Evolutionary conservation across 23 red algal genomes (phyloP).

Genomic region (Gracilaria domingensis): DNA sequence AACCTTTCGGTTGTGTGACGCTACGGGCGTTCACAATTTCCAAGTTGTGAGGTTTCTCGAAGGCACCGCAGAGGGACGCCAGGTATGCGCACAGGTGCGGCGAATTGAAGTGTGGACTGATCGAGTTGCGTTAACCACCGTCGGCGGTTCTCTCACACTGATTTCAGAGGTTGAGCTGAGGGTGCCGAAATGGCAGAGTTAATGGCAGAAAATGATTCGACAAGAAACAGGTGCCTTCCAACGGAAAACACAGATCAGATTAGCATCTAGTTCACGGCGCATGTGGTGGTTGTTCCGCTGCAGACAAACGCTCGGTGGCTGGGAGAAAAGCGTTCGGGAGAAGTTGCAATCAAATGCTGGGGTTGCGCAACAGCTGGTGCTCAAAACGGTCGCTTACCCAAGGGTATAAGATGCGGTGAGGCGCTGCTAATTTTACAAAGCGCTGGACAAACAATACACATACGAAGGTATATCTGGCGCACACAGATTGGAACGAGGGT

Average conservation of each 20-base stretch:
- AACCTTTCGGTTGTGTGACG: too few species aligned
- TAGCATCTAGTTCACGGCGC: neutral
- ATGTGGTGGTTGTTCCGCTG: neutral
- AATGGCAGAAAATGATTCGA: neutral
- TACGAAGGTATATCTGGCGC: neutral
- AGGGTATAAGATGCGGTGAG: neutral
- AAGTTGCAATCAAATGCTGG: too few species aligned
- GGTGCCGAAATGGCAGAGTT: neutral
- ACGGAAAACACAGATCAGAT: neutral
- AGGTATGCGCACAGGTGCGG: too few species aligned
- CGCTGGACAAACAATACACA: neutral
- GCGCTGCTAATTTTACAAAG: slow-evolving; percentile 13
- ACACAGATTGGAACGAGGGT: neutral
- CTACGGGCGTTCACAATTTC: too few species aligned
- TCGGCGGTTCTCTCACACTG: too few species aligned
- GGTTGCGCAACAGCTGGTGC: too few species aligned
- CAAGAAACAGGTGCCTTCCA: neutral
- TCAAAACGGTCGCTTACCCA: too few species aligned
- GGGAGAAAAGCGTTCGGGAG: too few species aligned
- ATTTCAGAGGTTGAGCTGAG: neutral
- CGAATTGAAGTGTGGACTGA: too few species aligned
- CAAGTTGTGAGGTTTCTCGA: too few species aligned
- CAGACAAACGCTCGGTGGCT: neutral
- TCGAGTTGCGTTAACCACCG: too few species aligned
- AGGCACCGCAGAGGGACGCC: too few species aligned